Conservation (phyloP, 2,329 filamentous ascomycete species). For the Didymella glomerata region DNA sequence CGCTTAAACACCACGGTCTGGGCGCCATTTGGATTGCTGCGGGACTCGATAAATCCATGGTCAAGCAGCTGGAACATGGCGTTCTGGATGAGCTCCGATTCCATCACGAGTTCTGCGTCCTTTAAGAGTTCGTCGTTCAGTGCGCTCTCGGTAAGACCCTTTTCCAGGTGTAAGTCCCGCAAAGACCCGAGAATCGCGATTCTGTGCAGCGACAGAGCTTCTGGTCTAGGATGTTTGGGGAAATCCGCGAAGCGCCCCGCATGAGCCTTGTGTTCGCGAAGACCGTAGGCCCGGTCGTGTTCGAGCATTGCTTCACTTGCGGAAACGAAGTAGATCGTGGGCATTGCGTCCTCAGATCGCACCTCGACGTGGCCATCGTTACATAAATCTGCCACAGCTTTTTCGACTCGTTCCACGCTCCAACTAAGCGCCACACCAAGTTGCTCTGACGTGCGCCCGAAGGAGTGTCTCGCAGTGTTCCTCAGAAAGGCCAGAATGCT, state of each 20-base stretch:
- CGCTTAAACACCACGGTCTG: neutral
- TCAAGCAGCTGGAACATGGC: neutral
- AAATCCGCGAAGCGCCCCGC: neutral
- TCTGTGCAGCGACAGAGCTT: neutral
- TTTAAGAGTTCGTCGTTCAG: neutral
- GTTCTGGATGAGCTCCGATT: neutral
- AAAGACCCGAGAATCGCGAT: neutral
- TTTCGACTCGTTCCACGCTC: neutral
- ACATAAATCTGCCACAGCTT: neutral
- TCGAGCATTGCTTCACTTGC: neutral
- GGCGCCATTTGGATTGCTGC: neutral
- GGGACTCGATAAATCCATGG: neutral
- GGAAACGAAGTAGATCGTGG: neutral
- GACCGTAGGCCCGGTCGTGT: neutral
- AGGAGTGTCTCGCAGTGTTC: neutral
- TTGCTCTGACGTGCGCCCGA: neutral
- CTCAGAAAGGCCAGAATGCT: neutral
- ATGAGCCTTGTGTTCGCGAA: neutral
- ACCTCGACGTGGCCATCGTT: neutral
- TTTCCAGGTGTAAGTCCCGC: neutral
- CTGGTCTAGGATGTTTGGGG: neutral
- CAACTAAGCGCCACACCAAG: neutral
- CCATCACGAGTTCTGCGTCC: neutral
- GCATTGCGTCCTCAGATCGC: neutral
- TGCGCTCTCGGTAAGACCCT: neutral